A percentile compares a stretch with the other conserved stretches of the same genome.
phyloP scores from a whole-genome alignment of 106 monocot species.

The Alisma plantagoaquatica region DNA sequence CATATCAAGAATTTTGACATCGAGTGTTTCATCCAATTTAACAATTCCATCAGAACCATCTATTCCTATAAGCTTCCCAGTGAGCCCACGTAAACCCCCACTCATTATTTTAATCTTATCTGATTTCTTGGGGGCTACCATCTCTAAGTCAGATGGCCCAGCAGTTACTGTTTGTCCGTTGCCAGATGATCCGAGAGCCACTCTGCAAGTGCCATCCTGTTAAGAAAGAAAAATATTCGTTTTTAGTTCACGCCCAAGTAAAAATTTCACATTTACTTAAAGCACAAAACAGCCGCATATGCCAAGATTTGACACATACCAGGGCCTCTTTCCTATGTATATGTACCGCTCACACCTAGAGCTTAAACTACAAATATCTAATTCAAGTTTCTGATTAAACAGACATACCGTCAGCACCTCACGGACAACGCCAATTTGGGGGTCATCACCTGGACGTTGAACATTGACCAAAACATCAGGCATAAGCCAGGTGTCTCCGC shows the following conservation, averaged over 20 bases:
- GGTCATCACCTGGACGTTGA: constrained; percentile 50
- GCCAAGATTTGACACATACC: no score
- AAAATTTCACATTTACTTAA: no score
- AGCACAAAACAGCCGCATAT: no score
- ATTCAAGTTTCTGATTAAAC: no score
- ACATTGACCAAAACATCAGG: constrained; percentile 78
- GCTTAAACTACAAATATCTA: no score
- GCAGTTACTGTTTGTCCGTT: constrained; percentile 34
- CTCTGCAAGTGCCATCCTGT: constrained; percentile 74
- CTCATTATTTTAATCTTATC: constrained; percentile 88
- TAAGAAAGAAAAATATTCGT: constrained; percentile 1
- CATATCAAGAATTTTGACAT: constrained; percentile 91
- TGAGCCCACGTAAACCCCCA: constrained; percentile 51
- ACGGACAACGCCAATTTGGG: constrained; percentile 46
- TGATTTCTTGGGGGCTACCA: constrained; percentile 62
- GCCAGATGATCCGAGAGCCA: constrained; percentile 48
- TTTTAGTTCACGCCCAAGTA: no score
- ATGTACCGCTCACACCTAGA: no score
- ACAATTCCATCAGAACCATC: constrained; percentile 96
- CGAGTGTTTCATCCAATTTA: constrained; percentile 59
- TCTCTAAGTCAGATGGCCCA: constrained; percentile 50
- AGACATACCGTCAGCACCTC: constrained; percentile 63
- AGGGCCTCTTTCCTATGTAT: no score
- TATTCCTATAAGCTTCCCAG: constrained; percentile 79
- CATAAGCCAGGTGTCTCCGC: constrained; percentile 49